Conservation (phyloP, 805 yeast species). For the Pichia cephalocereana region DNA sequence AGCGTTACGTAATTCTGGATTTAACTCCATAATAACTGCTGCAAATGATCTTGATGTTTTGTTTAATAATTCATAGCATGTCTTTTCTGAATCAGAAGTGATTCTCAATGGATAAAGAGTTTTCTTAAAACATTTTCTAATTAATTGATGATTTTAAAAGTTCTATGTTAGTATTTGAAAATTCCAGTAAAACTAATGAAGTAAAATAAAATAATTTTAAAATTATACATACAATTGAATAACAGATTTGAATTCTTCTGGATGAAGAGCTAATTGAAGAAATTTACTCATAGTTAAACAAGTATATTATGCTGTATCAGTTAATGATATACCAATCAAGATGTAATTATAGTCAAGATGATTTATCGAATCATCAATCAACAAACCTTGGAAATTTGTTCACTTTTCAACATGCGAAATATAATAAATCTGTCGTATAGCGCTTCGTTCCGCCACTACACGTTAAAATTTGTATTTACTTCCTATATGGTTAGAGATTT, state of each 20-base stretch:
- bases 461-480: too few species aligned
- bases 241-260: slow-evolving; percentile 61
- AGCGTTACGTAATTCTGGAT: slow-evolving; percentile 79
- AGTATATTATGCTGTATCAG: neutral
- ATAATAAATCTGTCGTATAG: too few species aligned
- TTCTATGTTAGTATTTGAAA: neutral
- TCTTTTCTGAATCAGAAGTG: slow-evolving; percentile 34
- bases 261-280: slow-evolving; percentile 53
- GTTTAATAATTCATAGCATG: slow-evolving; percentile 61
- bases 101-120: slow-evolving; percentile 42
- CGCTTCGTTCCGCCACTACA: too few species aligned
- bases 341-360: too few species aligned
- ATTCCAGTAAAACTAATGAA: neutral
- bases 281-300: slow-evolving; percentile 29
- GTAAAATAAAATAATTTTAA: neutral
- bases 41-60: slow-evolving; percentile 84
- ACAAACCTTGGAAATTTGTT: too few species aligned
- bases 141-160: neutral
- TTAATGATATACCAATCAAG: neutral
- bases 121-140: slow-evolving; percentile 38
- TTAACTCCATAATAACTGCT: slow-evolving; percentile 85
- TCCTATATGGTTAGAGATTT: too few species aligned
- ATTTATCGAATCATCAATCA: too few species aligned
- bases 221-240: slow-evolving; percentile 41
- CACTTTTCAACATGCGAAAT: too few species aligned